A percentile compares a stretch with the other conserved stretches of the same genome.
These are phyloP conservation scores for Hyphodiscus hymeniophilus DNA, from an alignment of 495 filamentous ascomycete species.

Conservation along the genomic window DNA sequence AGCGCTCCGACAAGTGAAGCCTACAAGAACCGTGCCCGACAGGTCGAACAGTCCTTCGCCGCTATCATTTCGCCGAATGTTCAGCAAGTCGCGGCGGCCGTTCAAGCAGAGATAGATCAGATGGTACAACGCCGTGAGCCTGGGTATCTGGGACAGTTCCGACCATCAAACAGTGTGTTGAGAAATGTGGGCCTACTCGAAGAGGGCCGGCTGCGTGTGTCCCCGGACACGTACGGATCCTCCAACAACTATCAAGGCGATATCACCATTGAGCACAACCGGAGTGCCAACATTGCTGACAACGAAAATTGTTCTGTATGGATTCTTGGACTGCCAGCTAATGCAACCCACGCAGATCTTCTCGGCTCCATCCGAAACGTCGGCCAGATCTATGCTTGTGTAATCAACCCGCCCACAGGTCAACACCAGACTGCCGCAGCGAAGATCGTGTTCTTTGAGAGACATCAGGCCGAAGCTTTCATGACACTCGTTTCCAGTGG, in stretches of 20 bases:
- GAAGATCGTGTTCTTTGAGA: slow-evolving; percentile 1
- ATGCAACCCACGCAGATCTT: neutral
- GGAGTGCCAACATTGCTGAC: neutral
- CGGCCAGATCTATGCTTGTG: neutral
- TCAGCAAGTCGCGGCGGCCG: too few species aligned
- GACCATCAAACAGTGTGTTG: too few species aligned
- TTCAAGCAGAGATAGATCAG: too few species aligned
- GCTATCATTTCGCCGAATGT: too few species aligned
- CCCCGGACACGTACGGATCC: neutral
- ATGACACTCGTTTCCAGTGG: neutral
- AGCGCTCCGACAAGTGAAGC: too few species aligned
- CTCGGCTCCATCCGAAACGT: neutral
- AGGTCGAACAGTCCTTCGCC: too few species aligned
- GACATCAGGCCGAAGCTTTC: neutral
- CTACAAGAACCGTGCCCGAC: too few species aligned
- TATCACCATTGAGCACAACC: neutral
- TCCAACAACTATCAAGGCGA: neutral
- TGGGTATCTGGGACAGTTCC: too few species aligned
- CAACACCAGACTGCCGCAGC: neutral
- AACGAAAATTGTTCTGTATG: neutral
- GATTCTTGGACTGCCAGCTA: neutral
- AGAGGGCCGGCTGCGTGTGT: too few species aligned
- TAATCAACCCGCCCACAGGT: neutral
- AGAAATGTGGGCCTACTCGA: too few species aligned
- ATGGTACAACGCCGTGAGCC: too few species aligned